Conservation (phyloP, 2,329 filamentous ascomycete species). For the Podosphaera xanthii region DNA sequence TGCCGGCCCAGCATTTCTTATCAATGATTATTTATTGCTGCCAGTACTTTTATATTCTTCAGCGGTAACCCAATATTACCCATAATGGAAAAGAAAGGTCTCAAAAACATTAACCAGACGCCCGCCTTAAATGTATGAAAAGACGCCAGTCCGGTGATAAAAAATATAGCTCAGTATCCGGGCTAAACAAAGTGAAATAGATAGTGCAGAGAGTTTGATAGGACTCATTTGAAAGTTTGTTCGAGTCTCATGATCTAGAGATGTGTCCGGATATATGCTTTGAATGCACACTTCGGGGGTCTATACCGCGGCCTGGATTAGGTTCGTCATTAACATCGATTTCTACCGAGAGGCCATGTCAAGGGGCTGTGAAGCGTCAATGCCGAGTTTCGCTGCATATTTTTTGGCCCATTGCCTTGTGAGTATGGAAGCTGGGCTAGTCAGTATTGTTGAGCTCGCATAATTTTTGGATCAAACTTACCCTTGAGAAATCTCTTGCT, state of each 20-base stretch:
- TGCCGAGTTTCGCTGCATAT: constrained; percentile 34
- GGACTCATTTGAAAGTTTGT: no score
- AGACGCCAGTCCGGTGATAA: neutral
- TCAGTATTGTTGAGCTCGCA: constrained; percentile 9
- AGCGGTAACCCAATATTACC: no score
- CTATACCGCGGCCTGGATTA: no score
- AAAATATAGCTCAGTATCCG: neutral
- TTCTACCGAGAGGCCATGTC: constrained; percentile 12
- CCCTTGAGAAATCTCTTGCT: constrained; percentile 99
- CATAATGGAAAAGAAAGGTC: no score
- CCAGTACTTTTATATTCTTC: no score
- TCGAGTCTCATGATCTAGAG: no score
- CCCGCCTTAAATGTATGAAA: neutral
- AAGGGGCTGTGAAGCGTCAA: constrained; percentile 18
- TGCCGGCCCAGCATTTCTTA: no score
- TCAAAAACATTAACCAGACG: neutral
- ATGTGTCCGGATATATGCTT: no score
- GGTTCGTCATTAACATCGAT: constrained; percentile 2
- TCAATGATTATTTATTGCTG: no score
- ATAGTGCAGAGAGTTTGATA: no score
- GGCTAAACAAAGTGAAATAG: no score
- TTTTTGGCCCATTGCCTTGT: constrained; percentile 87
- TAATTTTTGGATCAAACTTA: constrained; percentile 22
- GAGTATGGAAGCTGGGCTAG: constrained; percentile 53
- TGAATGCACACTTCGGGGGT: no score